Conservation (phyloP, 768 basidiomycete genomes). For the Agaricus blazei region DNA sequence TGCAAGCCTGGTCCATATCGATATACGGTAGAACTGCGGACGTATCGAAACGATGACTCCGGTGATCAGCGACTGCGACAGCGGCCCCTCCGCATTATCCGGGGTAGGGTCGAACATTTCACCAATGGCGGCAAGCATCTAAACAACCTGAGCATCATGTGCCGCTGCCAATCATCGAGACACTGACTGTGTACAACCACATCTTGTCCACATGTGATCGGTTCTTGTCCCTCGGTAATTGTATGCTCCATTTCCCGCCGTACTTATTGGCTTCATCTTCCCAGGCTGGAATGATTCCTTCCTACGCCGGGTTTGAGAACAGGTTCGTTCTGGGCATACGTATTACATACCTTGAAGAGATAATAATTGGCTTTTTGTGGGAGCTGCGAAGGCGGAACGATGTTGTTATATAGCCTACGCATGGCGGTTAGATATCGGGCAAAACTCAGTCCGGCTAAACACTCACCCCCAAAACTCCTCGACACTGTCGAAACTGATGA, state of each 20-base stretch:
- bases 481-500: constrained; percentile 93
- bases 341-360: constrained; percentile 82
- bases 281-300: constrained; percentile 96
- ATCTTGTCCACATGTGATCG: constrained; percentile 79
- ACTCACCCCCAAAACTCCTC: constrained; percentile 99
- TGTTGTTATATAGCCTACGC: constrained; percentile 88
- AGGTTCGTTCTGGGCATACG: too few relatives aligned
- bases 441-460: constrained; percentile 3
- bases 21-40: constrained; percentile 92
- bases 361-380: constrained; percentile 99
- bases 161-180: neutral
- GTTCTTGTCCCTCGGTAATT: constrained; percentile 95
- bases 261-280: constrained; percentile 95
- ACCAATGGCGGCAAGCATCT: constrained; percentile 99
- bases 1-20: constrained; percentile 94
- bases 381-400: constrained; percentile 89
- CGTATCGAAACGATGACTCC: constrained; percentile 95
- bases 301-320: constrained; percentile 37
- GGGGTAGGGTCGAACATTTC: constrained; percentile 95
- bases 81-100: constrained; percentile 37
- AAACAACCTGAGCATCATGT: constrained; percentile 10
- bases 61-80: constrained; percentile 66
- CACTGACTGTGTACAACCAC: constrained; percentile 93
- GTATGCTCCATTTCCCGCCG: constrained; percentile 99
- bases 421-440: constrained; percentile 16